These are phyloP conservation scores for Oryza coarctata DNA, from an alignment of 176 grass and related monocot species.

Conservation along the genomic window DNA sequence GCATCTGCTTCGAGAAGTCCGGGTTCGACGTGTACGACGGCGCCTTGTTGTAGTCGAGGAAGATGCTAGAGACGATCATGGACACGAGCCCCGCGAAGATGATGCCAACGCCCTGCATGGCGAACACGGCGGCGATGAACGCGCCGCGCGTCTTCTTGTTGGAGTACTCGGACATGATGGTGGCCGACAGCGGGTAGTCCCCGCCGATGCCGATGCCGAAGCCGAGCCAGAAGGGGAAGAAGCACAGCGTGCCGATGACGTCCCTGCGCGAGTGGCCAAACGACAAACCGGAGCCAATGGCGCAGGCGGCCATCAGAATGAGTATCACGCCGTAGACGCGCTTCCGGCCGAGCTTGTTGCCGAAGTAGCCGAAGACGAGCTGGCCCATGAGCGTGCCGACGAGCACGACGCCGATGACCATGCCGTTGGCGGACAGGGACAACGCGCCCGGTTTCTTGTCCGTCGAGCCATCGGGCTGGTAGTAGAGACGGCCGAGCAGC, in stretches of 20 bases:
- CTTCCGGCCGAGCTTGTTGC: constrained; percentile 66
- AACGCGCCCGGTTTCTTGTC: neutral
- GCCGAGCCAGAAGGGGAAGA: constrained; percentile 83
- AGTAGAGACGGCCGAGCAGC: constrained; percentile 66
- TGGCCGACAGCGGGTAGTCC: constrained; percentile 69
- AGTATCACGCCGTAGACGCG: constrained; percentile 63
- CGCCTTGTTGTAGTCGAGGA: constrained; percentile 37
- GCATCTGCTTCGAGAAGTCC: constrained; percentile 24
- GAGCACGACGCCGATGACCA: constrained; percentile 49
- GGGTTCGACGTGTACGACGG: constrained; percentile 46
- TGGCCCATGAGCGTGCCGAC: constrained; percentile 36
- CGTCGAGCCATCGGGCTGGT: neutral
- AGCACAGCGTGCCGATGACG: constrained; percentile 57
- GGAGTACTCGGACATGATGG: constrained; percentile 84
- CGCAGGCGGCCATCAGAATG: constrained; percentile 60
- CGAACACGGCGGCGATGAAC: constrained; percentile 75
- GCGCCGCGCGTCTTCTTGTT: constrained; percentile 67
- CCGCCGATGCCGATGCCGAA: constrained; percentile 80
- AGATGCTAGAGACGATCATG: constrained; percentile 42
- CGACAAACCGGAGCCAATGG: constrained; percentile 55
- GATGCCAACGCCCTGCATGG: constrained; percentile 74
- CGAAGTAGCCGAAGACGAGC: constrained; percentile 51
- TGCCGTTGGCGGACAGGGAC: neutral
- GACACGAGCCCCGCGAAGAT: constrained; percentile 43
- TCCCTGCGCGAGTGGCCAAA: constrained; percentile 46